Base-by-base conservation (phyloP, 2,329 filamentous ascomycete genomes). In the Penicillium sp. region DNA sequence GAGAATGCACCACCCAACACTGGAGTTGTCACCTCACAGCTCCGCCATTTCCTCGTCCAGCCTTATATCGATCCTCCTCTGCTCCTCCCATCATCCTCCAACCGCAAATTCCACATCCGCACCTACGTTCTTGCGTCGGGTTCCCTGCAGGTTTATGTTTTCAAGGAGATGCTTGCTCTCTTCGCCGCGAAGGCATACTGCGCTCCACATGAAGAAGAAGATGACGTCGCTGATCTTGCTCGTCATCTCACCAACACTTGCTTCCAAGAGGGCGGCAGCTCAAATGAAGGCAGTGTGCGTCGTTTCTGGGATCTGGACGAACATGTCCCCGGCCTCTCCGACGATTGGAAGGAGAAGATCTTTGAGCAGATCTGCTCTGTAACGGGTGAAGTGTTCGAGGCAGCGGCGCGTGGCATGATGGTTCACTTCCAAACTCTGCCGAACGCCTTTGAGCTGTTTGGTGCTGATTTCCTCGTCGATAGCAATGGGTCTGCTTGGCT, bases 201-300 rank as follows among this genome's bases (percentile, higher is more conserved):
- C 1, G 70, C 88, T 0, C 93, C 92, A 0, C 65, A 66, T 27
- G 73, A 75, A 21, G 70, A 75, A 29, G 67, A 71, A 40, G 74
- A 78, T 27, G 67, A 71, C 7, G 63, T 72, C 29, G 67, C 74
- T 6, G 81, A 88, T 61, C 83, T 96, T 5, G 84, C 85, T 46
- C 81, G 86, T 0, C 94, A 97, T 69, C 81, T 99, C 3, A 99
- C 94, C 42, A 99, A 99, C 72, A 97, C 94, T 2, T 99, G 94
- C 71, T 84, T 97, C 1, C 94, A 97, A 71, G 81, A 83, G 50
- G 78, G 75, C 18, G 73, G 70, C n/a, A 73, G 70, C 47, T 57
- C 69, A 21, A 77, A 83, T 55, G 83, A 85, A 59, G 86, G 85
- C 48, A 85, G 83, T 13, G 92, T 96, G 9, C 81, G 82, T 7